These are phyloP conservation scores for Brasilioporus rufonigricans DNA, from an alignment of 768 basidiomycete species.

Conservation along the genomic window DNA sequence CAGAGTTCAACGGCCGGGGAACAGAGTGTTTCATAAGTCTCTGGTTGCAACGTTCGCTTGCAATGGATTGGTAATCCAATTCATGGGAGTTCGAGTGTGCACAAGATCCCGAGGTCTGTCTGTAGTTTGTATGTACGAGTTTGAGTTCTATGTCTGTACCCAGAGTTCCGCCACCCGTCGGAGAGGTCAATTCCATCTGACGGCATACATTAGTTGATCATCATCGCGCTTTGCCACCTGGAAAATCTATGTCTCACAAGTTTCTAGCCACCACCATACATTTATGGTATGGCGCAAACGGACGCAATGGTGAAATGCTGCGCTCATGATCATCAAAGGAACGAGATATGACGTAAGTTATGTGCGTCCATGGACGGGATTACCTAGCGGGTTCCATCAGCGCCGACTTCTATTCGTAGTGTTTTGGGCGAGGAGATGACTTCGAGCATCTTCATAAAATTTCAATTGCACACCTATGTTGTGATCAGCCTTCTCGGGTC, in stretches of 20 bases:
- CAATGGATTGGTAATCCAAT: too few relatives aligned
- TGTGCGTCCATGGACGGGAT: too few relatives aligned
- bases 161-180: too few relatives aligned
- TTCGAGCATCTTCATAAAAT: background rate
- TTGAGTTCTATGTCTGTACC: background rate
- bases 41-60: too few relatives aligned
- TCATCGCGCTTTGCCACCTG: background rate
- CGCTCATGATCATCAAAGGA: background rate
- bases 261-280: background rate
- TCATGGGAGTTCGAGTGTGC: too few relatives aligned
- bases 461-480: background rate
- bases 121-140: too few relatives aligned
- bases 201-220: background rate
- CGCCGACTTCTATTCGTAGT: constrained; percentile 1
- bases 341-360: background rate
- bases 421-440: too few relatives aligned
- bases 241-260: background rate
- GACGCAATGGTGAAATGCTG: too few relatives aligned
- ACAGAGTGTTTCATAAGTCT: too few relatives aligned
- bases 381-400: background rate
- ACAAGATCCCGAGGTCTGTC: too few relatives aligned
- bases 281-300: background rate
- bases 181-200: background rate
- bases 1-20: too few relatives aligned
- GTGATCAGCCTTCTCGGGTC: background rate